A percentile compares a stretch with the other conserved stretches of the same genome.
Evolutionary conservation across 176 grass and related monocot genomes (phyloP).

Genomic region (Carex littledalei): DNA sequence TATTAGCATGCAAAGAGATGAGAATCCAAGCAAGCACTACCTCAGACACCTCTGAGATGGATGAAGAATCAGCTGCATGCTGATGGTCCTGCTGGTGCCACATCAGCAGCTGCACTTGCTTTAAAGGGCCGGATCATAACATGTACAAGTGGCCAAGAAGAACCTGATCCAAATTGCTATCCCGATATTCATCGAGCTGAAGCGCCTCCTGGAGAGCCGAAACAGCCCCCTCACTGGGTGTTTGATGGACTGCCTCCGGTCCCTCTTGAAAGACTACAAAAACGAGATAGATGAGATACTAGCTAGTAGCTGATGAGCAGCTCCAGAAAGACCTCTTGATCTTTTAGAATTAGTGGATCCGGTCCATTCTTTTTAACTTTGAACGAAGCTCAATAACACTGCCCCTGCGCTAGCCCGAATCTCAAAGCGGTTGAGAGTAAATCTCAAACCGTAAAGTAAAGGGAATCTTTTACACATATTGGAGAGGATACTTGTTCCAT

Average conservation of each 20-base stretch:
- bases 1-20: constrained; percentile 94
- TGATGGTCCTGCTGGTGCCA: constrained; percentile 19
- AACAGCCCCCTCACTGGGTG: constrained; percentile 80
- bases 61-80: constrained; percentile 54
- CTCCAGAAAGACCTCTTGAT: constrained; percentile 79
- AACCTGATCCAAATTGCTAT: constrained; percentile 87
- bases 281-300: constrained; percentile 91
- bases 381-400: no score
- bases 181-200: constrained; percentile 90
- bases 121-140: constrained; percentile 71
- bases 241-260: constrained; percentile 71
- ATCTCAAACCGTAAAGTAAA: no score
- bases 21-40: constrained; percentile 73
- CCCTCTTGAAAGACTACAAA: constrained; percentile 90
- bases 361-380: no score
- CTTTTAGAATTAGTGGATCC: no score
- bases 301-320: constrained; percentile 81
- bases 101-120: constrained; percentile 26
- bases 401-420: no score
- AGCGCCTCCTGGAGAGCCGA: constrained; percentile 76
- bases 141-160: constrained; percentile 73
- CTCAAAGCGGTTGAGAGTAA: no score
- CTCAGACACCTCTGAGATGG: constrained; percentile 55
- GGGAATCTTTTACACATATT: no score
- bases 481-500: no score